These are phyloP conservation scores for Lavandula angustifolia DNA, from an alignment of 257 asterid species.

Conservation along the genomic window DNA sequence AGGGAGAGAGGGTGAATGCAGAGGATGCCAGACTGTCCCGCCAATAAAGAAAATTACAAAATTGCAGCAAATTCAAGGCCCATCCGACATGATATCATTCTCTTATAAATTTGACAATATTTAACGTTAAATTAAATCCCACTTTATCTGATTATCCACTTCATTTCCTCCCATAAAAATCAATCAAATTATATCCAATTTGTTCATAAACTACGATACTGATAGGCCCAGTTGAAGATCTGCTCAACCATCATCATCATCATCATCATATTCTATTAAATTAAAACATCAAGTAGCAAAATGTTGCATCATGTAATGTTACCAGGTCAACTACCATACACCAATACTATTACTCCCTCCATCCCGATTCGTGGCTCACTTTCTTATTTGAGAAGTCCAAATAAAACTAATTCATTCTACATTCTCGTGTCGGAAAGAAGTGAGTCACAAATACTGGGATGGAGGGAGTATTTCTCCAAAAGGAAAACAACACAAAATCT, in stretches of 20 bases:
- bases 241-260: too few species aligned
- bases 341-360: too few species aligned
- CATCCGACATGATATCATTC: constrained; percentile 31
- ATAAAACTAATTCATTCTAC: too few species aligned
- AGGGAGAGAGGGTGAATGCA: constrained; percentile 30
- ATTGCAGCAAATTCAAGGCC: constrained; percentile 26
- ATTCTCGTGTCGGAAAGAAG: too few species aligned
- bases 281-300: too few species aligned
- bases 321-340: too few species aligned
- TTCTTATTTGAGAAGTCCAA: too few species aligned
- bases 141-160: constrained; percentile 15
- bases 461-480: not conserved
- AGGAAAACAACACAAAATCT: not conserved
- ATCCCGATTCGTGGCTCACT: too few species aligned
- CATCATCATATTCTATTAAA: too few species aligned
- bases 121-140: constrained; percentile 27
- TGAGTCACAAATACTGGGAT: too few species aligned
- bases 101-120: constrained; percentile 37
- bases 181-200: constrained; percentile 10
- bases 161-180: not conserved
- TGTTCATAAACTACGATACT: not conserved
- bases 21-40: constrained; percentile 65
- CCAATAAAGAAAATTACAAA: constrained; percentile 37
- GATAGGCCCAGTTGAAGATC: not conserved
- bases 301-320: too few species aligned